Percentiles rank a stretch among this genome's conserved stretches.
Evolutionary conservation across 208 protist genomes (phyloP).

Genomic region (Trypanosomatidae sp.): DNA sequence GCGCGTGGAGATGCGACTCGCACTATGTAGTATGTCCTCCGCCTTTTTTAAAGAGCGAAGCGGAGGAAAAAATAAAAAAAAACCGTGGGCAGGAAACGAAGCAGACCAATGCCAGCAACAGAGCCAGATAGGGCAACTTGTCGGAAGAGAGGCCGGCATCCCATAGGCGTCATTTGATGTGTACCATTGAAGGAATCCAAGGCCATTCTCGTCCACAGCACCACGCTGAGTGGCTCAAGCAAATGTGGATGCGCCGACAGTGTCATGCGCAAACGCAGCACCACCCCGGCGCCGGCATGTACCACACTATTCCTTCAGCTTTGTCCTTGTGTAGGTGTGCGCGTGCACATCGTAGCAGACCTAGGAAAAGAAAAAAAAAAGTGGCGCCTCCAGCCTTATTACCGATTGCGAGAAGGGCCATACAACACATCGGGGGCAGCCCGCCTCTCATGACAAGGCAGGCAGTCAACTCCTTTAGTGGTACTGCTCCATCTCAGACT

Average conservation of each 20-base stretch:
- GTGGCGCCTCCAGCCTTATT: neutral
- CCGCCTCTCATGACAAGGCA: neutral
- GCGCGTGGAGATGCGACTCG: neutral
- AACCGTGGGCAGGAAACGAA: neutral
- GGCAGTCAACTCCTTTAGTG: neutral
- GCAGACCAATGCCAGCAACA: neutral
- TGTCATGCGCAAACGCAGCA: neutral
- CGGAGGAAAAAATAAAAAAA: neutral
- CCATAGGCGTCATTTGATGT: neutral
- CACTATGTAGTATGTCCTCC: neutral
- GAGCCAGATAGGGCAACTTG: neutral
- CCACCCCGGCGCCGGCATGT: neutral
- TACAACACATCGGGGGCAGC: neutral
- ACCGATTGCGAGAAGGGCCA: neutral
- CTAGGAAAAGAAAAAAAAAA: neutral
- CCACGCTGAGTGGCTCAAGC: neutral
- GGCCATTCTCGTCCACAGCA: neutral
- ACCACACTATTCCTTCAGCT: neutral
- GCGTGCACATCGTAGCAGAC: neutral
- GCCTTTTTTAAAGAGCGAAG: neutral
- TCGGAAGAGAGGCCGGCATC: neutral
- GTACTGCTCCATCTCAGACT: conserved; percentile 11
- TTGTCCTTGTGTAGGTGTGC: neutral
- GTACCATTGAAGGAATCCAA: neutral
- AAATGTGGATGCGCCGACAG: neutral